phyloP scores from a whole-genome alignment of 2,329 filamentous ascomycete species.

The Botryotinia globosa region DNA sequence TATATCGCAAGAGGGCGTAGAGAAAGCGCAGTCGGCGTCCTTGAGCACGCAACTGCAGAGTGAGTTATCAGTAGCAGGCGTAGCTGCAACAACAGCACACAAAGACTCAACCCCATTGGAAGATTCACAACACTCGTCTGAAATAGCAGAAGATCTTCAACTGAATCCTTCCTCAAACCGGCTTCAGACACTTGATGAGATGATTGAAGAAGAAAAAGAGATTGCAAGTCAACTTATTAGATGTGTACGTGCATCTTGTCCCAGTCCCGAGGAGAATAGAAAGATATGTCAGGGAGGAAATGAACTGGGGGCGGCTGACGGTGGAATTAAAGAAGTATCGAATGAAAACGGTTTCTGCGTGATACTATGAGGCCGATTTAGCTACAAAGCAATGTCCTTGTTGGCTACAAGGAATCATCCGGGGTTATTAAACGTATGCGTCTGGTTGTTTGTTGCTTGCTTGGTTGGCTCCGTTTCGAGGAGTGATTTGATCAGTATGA shows the following conservation, averaged over 20 bases:
- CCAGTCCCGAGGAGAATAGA: not conserved
- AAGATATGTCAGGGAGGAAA: not conserved
- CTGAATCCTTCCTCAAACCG: not conserved
- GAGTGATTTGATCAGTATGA: not conserved
- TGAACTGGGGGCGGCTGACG: not conserved
- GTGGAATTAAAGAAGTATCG: not conserved
- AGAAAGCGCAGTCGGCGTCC: not conserved
- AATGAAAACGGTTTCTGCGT: not conserved
- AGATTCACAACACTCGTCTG: not conserved
- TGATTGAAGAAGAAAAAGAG: not conserved
- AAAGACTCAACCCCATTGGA: not conserved
- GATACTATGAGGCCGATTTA: not conserved
- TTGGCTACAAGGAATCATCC: not conserved
- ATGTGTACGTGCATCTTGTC: not conserved
- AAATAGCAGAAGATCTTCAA: not conserved
- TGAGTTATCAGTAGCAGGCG: not conserved
- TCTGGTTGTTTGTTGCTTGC: not conserved
- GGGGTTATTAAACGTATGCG: not conserved
- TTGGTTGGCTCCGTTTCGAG: not conserved
- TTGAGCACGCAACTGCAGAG: not conserved
- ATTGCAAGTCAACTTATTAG: not conserved
- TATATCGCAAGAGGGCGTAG: not conserved
- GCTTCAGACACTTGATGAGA: conserved; percentile 2
- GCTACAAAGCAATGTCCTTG: not conserved
- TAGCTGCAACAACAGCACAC: not conserved